Percentiles rank a stretch among this genome's conserved stretches.
These are phyloP conservation scores for Phaffia rhodozyma DNA, from an alignment of 1,284 basidiomycete genomes.

Conservation along the genomic window DNA sequence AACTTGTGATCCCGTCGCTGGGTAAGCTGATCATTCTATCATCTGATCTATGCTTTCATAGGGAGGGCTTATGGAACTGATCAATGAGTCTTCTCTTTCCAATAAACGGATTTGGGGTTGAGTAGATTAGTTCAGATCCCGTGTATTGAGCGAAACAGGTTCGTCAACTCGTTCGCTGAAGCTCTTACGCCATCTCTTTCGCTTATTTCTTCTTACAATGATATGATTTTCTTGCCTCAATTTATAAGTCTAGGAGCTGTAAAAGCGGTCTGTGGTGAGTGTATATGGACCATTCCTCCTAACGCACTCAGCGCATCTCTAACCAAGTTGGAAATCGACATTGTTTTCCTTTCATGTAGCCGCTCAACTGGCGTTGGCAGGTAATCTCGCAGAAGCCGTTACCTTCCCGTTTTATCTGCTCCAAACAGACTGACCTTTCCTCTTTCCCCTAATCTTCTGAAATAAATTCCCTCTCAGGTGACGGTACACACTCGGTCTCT, in stretches of 20 bases:
- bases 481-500: slow-evolving; percentile 54
- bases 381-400: slow-evolving; percentile 50
- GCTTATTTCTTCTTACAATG: slow-evolving; percentile 1
- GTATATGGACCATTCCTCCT: slow-evolving; percentile 18
- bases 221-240: slow-evolving; percentile 42
- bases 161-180: slow-evolving; percentile 29
- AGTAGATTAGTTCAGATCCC: slow-evolving; percentile 69
- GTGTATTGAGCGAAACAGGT: slow-evolving; percentile 56
- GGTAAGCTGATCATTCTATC: slow-evolving; percentile 40
- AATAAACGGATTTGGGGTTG: not conserved
- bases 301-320: not conserved
- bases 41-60: slow-evolving; percentile 3
- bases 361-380: slow-evolving; percentile 88
- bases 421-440: too few species aligned
- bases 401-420: slow-evolving; percentile 18
- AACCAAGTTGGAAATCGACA: not conserved
- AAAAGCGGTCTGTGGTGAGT: slow-evolving; percentile 44
- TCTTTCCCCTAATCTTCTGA: too few species aligned
- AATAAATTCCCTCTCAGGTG: not conserved
- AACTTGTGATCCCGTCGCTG: slow-evolving; percentile 87
- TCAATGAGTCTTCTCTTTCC: not conserved
- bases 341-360: slow-evolving; percentile 33
- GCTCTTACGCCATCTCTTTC: slow-evolving; percentile 7
- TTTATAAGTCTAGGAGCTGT: slow-evolving; percentile 65
- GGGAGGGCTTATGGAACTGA: not conserved